Percentiles rank a stretch among this genome's conserved stretches.
Conservation (phyloP, 1,139 yeast species). For the Protomyces lactucae-debilis region DNA sequence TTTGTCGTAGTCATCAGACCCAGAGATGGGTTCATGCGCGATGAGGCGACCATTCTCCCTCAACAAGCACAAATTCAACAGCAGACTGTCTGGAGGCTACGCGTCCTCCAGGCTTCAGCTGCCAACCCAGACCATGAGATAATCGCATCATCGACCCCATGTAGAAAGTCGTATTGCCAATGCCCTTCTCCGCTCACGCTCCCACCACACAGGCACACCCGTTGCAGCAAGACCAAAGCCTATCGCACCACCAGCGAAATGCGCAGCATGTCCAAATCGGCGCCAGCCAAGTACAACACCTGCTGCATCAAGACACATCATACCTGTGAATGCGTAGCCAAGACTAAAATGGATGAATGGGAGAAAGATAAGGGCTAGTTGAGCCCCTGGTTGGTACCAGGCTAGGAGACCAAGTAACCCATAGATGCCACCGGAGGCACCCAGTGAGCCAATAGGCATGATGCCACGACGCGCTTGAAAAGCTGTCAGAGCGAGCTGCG, state of each 20-base stretch:
- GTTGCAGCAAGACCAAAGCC: slow-evolving; percentile 13
- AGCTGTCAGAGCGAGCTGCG: background rate
- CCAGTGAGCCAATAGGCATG: slow-evolving; percentile 9
- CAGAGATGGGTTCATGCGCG: no score
- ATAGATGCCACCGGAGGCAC: slow-evolving; percentile 28
- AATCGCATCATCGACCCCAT: slow-evolving; percentile 7
- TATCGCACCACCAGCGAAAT: slow-evolving; percentile 22
- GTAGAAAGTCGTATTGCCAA: background rate
- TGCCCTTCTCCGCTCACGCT: slow-evolving; percentile 1
- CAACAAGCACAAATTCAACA: no score
- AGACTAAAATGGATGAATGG: slow-evolving; percentile 27
- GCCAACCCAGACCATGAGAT: no score
- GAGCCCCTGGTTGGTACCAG: slow-evolving; percentile 22
- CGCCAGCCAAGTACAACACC: slow-evolving; percentile 18
- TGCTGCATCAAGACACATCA: slow-evolving; percentile 27
- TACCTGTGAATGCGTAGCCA: slow-evolving; percentile 25
- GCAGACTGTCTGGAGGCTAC: no score
- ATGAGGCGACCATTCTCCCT: no score
- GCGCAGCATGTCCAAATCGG: slow-evolving; percentile 28
- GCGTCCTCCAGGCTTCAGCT: no score
- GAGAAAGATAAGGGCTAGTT: slow-evolving; percentile 23
- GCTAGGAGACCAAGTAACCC: slow-evolving; percentile 25
- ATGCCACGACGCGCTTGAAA: background rate
- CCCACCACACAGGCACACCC: slow-evolving; percentile 12
- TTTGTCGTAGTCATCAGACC: no score